Percentiles rank a stretch among this genome's conserved stretches.
Evolutionary conservation across 164 flowering plant species (phyloP).

Genomic region (Vitis labrusca): DNA sequence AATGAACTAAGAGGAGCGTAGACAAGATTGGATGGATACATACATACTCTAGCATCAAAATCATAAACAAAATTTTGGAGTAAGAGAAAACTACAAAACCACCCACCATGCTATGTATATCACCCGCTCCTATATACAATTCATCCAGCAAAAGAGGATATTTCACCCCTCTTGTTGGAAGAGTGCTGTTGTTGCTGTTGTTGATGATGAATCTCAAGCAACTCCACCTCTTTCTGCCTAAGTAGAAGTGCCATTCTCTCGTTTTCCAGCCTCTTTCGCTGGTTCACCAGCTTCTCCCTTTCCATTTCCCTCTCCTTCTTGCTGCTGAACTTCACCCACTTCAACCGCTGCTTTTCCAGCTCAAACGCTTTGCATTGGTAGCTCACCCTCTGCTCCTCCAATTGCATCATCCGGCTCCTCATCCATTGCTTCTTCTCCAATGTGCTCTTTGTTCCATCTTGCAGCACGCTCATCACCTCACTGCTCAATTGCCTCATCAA

Average conservation of each 20-base stretch:
- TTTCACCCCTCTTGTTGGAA: slow-evolving; percentile 35
- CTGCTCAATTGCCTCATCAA: slow-evolving; percentile 38
- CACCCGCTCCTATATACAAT: not conserved
- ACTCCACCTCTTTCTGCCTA: slow-evolving; percentile 72
- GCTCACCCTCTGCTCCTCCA: slow-evolving; percentile 72
- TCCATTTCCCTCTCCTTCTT: slow-evolving; percentile 97
- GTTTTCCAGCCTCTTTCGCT: slow-evolving; percentile 63
- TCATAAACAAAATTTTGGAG: too few species aligned
- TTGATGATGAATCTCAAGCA: slow-evolving; percentile 44
- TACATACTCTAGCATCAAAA: too few species aligned
- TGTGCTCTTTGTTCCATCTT: slow-evolving; percentile 50
- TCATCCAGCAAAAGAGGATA: slow-evolving; percentile 40
- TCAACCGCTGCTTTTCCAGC: slow-evolving; percentile 80
- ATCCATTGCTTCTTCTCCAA: slow-evolving; percentile 84
- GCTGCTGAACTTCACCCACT: slow-evolving; percentile 77
- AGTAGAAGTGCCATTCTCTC: slow-evolving; percentile 79
- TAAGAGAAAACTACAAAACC: too few species aligned
- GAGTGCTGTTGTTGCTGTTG: slow-evolving; percentile 37
- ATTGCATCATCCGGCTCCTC: slow-evolving; percentile 37
- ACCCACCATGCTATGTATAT: too few species aligned
- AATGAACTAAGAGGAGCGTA: too few species aligned
- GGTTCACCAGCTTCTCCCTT: slow-evolving; percentile 68
- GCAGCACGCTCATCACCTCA: slow-evolving; percentile 48
- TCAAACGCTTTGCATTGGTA: slow-evolving; percentile 59
- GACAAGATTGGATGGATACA: too few species aligned